Conservation (phyloP, 164 flowering plant genomes). For the Hamamelis virginiana region DNA sequence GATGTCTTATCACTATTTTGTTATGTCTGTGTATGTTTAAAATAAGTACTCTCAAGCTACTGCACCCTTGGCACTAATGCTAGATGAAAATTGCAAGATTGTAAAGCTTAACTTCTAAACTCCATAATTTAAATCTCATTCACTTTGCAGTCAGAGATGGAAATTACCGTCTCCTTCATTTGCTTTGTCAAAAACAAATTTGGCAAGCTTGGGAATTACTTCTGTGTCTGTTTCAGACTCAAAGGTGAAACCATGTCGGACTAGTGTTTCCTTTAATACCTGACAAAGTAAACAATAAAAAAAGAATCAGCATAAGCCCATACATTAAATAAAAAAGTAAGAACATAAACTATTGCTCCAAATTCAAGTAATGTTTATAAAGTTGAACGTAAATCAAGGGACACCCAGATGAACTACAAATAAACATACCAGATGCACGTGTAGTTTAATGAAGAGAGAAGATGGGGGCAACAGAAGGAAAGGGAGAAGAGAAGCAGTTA, state of each 20-base stretch:
- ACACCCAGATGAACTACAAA: too few species aligned
- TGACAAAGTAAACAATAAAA: constrained; percentile 21
- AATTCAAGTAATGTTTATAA: too few species aligned
- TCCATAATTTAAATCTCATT: not conserved
- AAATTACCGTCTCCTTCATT: constrained; percentile 67
- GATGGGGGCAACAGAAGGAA: too few species aligned
- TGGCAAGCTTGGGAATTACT: constrained; percentile 99
- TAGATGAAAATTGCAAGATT: not conserved
- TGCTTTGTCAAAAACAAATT: constrained; percentile 87
- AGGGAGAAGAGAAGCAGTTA: too few species aligned
- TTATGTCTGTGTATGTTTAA: too few species aligned
- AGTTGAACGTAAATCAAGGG: too few species aligned
- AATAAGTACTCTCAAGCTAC: not conserved
- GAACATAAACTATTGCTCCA: too few species aligned
- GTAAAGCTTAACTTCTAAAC: not conserved
- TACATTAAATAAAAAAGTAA: too few species aligned
- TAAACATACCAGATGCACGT: too few species aligned
- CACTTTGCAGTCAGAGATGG: not conserved
- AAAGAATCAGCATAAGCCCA: too few species aligned
- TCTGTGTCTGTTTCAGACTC: constrained; percentile 98
- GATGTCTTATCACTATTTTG: too few species aligned
- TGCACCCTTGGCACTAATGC: not conserved
- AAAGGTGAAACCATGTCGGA: constrained; percentile 89
- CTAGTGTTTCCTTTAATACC: constrained; percentile 86
- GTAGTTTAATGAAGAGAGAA: too few species aligned